Base-by-base conservation (phyloP, 768 basidiomycete species). In the Mycena sanguinolenta region DNA sequence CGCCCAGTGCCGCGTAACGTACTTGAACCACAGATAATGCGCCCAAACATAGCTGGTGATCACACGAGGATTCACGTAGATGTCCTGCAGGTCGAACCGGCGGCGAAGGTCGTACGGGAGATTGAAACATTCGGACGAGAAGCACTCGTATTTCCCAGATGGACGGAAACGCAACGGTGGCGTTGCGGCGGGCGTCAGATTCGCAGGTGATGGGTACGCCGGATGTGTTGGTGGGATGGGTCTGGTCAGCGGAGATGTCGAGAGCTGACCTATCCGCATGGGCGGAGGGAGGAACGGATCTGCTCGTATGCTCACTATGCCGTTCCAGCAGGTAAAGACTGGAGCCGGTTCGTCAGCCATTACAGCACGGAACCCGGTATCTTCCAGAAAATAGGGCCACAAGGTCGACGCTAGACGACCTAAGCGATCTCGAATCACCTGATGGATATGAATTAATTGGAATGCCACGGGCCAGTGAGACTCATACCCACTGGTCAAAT, bases 301-400 rank as follows among this genome's bases (percentile, higher is more conserved):
- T 0, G 84, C 80, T 3, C 71, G 52, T 70, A 86, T 81, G 3
- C 80, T 81, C 54, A 78, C 78, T 69, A 85, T 83, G 38, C 85
- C 85, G 58, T 86, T 86, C 85, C 85, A 86, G 75, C 85, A 86
- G 0, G 82, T 69, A 64, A 84, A 83, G 9, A 85, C 84, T 13
- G 85, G 84, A 1, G 79, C 84, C 14, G 85, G 83, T 17, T 81
- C 79, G 44, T 82, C 84, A 14, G 59, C 70, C 58, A 79, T 75
- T 72, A 85, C 78, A 4, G 81, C 32, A 4, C 10, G 6, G 6
- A 34, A 5, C 6, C 6, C 32, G 13, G 78, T 79, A 9, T 77
- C 71, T 52, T 86, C 83, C 42, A 85, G 77, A 67, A 85, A 82
- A 67, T 83, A 85, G 0, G 85, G 85, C 84, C 85, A 81, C 46